Percentiles rank a stretch among this genome's conserved stretches.
Evolutionary conservation across 495 filamentous ascomycete genomes (phyloP).

Genomic region (Tuber aestivum): DNA sequence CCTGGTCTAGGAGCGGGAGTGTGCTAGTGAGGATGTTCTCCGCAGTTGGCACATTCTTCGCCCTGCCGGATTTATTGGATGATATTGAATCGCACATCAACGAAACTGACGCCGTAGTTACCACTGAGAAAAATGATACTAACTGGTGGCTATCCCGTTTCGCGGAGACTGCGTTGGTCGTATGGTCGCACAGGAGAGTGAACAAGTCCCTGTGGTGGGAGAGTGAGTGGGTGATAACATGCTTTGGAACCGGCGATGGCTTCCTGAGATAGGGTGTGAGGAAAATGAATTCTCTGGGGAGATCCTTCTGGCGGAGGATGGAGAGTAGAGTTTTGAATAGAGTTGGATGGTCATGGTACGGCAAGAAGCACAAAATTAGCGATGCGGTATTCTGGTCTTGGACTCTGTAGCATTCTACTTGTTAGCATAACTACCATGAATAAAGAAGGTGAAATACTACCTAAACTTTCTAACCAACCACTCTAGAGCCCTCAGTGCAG

Average conservation of each 20-base stretch:
- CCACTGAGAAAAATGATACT: constrained; percentile 79
- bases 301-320: constrained; percentile 52
- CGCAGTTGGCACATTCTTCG: constrained; percentile 63
- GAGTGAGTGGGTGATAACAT: constrained; percentile 71
- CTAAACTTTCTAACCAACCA: constrained; percentile 89
- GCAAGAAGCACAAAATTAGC: constrained; percentile 81
- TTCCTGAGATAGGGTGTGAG: constrained; percentile 75
- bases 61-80: constrained; percentile 65
- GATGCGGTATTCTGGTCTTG: constrained; percentile 82
- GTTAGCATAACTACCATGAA: constrained; percentile 41
- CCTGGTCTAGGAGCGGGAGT: constrained; percentile 68
- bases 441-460: constrained; percentile 49
- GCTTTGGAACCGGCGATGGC: constrained; percentile 65
- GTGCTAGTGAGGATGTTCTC: constrained; percentile 70
- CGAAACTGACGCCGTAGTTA: constrained; percentile 73
- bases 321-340: constrained; percentile 75
- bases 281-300: constrained; percentile 61
- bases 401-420: constrained; percentile 51
- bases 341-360: constrained; percentile 77
- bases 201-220: constrained; percentile 67
- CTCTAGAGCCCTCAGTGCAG: constrained; percentile 82
- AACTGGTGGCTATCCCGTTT: constrained; percentile 66
- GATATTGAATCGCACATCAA: constrained; percentile 68
- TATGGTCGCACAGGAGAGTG: constrained; percentile 64
- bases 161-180: constrained; percentile 60